Evolutionary conservation across 345 rosid genomes (phyloP).

Genomic region (Cardamine chenopodiifolia): DNA sequence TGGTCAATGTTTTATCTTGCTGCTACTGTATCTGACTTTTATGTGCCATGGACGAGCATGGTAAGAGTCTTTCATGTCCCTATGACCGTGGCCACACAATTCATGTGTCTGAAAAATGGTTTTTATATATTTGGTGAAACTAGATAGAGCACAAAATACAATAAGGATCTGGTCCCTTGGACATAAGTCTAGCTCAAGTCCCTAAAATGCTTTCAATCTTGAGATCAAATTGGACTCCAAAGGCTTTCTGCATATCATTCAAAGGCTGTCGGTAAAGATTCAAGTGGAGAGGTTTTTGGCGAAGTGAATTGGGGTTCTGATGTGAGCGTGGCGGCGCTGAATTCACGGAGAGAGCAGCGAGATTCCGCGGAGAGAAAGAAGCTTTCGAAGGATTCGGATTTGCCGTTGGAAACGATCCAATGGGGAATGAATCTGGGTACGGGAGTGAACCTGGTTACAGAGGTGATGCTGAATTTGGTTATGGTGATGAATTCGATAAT

Average conservation of each 20-base stretch:
- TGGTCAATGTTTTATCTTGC: too few relatives aligned
- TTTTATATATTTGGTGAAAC: conserved; percentile 27
- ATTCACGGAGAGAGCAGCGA: conserved; percentile 63
- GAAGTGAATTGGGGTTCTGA: conserved; percentile 89
- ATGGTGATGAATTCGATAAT: conserved; percentile 89
- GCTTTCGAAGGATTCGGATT: conserved; percentile 47
- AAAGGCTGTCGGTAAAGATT: conserved; percentile 91
- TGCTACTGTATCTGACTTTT: too few relatives aligned
- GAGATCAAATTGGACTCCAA: too few relatives aligned
- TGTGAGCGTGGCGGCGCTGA: conserved; percentile 80
- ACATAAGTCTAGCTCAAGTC: conserved; percentile 85
- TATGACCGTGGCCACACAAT: neutral
- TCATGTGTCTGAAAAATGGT: neutral
- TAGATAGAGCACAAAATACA: conserved; percentile 94
- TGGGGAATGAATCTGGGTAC: conserved; percentile 83
- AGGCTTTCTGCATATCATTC: too few relatives aligned
- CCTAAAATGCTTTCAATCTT: too few relatives aligned
- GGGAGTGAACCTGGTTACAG: conserved; percentile 99
- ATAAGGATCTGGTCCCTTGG: conserved; percentile 86
- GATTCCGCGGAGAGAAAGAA: conserved; percentile 61
- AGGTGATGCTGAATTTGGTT: conserved; percentile 94
- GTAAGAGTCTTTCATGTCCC: conserved; percentile 49
- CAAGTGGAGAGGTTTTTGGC: conserved; percentile 91
- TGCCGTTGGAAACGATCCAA: conserved; percentile 61
- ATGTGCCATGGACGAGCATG: conserved; percentile 91